These are phyloP conservation scores for Camellia granthamiana DNA, from an alignment of 148 eudicot species.

Conservation along the genomic window DNA sequence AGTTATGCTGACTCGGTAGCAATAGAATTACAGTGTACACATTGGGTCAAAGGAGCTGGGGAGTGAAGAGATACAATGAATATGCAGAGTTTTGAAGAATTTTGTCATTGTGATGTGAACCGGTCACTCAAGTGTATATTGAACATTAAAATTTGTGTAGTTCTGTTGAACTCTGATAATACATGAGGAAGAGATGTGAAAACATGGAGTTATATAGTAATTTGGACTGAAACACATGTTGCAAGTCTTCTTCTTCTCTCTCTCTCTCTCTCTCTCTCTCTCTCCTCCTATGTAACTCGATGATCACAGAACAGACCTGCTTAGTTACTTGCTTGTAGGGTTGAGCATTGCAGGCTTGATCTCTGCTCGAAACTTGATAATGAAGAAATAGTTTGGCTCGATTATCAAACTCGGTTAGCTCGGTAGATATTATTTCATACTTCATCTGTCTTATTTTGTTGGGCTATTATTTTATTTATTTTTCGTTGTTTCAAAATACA, in stretches of 20 bases:
- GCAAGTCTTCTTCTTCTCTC: neutral
- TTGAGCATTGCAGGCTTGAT: no score
- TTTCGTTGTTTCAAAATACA: no score
- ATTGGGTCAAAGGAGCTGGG: neutral
- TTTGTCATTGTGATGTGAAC: neutral
- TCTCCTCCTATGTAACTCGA: no score
- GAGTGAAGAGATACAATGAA: neutral
- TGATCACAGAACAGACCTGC: no score
- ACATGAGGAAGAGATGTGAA: neutral
- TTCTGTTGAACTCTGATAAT: neutral
- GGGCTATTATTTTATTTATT: no score
- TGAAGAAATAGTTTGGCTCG: no score
- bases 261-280: neutral
- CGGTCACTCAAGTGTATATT: neutral
- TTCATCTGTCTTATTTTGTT: no score
- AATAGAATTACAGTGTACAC: neutral
- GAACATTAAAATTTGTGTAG: neutral
- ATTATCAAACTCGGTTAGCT: no score
- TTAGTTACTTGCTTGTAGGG: no score
- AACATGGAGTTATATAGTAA: neutral
- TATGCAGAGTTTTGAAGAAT: neutral
- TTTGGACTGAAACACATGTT: neutral
- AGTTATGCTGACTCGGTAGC: neutral
- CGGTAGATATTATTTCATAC: no score
- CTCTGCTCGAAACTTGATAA: no score